These are phyloP conservation scores for Trametes coccinea DNA, from an alignment of 768 basidiomycete species.

Conservation along the genomic window DNA sequence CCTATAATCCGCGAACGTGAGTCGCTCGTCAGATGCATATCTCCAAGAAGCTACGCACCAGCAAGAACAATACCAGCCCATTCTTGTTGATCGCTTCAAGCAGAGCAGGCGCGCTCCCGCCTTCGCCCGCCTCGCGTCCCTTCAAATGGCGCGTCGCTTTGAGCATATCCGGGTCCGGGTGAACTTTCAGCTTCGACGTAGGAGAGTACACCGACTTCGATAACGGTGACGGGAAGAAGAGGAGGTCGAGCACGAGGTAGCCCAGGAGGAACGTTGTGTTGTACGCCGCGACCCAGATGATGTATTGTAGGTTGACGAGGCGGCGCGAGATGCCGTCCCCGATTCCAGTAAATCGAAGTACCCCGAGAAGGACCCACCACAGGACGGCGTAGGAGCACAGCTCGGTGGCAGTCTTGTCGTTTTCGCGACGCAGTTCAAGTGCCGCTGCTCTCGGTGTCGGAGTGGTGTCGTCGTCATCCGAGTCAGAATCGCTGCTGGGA, in stretches of 20 bases:
- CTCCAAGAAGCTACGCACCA: slow-evolving; percentile 52
- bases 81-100: slow-evolving; percentile 85
- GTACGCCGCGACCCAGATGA: slow-evolving; percentile 86
- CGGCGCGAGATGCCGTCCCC: slow-evolving; percentile 55
- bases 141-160: slow-evolving; percentile 26
- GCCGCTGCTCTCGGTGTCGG: background rate
- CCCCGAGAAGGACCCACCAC: slow-evolving; percentile 71
- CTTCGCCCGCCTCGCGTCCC: slow-evolving; percentile 29
- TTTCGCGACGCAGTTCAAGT: slow-evolving; percentile 47
- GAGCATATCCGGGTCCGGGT: slow-evolving; percentile 28
- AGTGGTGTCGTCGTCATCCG: slow-evolving; percentile 10
- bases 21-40: background rate
- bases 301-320: slow-evolving; percentile 81
- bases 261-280: slow-evolving; percentile 83
- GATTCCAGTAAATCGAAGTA: slow-evolving; percentile 33
- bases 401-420: slow-evolving; percentile 74
- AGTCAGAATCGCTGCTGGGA: slow-evolving; percentile 25
- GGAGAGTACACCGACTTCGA: slow-evolving; percentile 37
- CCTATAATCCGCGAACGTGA: slow-evolving; percentile 44
- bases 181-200: slow-evolving; percentile 38
- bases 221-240: slow-evolving; percentile 55
- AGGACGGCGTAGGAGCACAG: slow-evolving; percentile 73
- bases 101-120: slow-evolving; percentile 45
- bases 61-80: slow-evolving; percentile 74
- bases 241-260: slow-evolving; percentile 76